Evolutionary conservation across 2,329 filamentous ascomycete genomes (phyloP), one percentile per base, ranked within the genome.

Genomic region (Didymella pomorum): DNA sequence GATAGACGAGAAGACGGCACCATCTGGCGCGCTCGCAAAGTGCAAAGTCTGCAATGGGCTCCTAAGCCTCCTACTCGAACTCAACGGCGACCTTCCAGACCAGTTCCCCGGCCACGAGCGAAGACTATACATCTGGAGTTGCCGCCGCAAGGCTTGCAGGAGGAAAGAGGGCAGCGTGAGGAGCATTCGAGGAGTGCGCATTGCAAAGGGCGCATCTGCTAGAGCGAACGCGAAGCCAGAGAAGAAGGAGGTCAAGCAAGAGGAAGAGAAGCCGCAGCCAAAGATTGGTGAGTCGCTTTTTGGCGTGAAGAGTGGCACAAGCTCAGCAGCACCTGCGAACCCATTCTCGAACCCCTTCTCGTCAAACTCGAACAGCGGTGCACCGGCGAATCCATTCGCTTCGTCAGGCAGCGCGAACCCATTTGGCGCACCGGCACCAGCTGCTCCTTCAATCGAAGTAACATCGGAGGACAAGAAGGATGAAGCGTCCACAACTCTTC

Each of bases 51-150:
- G 95, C 86, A 91, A 92, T 66, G 86, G 88, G 51, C 79, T 92
- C 51, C 92, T 97, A 86, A 88, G 87, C 1, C 84, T 98, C 11
- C 85, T 99, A 3, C 85, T 99, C 45, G 93, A 99, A 77, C 85
- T 99, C 26, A 92, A 99, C 77, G 93, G 87, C 69, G 93, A 97
- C 74, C 84, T 98, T 3, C 93, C 93, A 14, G 90, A 94, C 54
- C 84, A 87, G 47, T 97, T 97, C 71, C 90, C 93, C 1, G 87
- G 89, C 55, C 92, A 98, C 77, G 92, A 97, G 71, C 85, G 95
- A 66, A 87, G 94, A 61, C 76, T 99, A 18, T 98, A 97, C 72
- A 83, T 99, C 12, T 93, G 96, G 76, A 86, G 86, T 18, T 99
- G 95, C 77, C 85, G 87, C 58, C 84, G 86, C 65, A 91, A 91